Base-by-base conservation (phyloP, 805 yeast genomes). In the Ogataea pini region DNA sequence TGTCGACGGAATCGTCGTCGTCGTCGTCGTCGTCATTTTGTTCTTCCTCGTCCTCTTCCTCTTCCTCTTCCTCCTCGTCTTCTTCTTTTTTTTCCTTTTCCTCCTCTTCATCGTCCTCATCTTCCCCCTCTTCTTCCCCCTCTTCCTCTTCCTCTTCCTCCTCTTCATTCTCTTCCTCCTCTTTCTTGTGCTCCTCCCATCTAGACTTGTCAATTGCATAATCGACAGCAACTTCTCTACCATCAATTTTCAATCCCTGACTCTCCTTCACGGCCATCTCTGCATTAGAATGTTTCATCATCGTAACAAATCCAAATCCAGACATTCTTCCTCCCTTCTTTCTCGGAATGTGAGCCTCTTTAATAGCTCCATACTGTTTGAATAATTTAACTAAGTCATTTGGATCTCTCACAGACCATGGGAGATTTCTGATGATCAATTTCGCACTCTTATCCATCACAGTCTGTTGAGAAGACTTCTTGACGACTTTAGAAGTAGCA, bases 231-330 rank as follows among this genome's bases (percentile, higher is more conserved):
- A 94, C 97, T 54, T 81, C 85, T 68, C 99, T 82, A 2, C 90
- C 97, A 59, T 83, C 89, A 46, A 94, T 87, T 67, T 88, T 82
- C 63, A 91, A 69, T 7, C 86, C 96, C 44, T 74, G 77, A 18
- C 83, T 73, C 28, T 78, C 89, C 58, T 87, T 87, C 29, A 91
- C 82, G 1, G 97, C 98, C 48, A 72, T 75, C 57, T 80, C 84
- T 42, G 99, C 98, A 53, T 85, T 81, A 24, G 79, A 70, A 52
- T 82, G 75, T 60, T 85, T 88, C 61, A 82, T 82, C 96, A 94
- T 86, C 0, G 94, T 86, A 8, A 94, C 90, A 67, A 94, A 94
- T 0, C 90, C 99, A 77, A 92, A 94, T 9, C 99, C 99, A 51
- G 85, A 73, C 94, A 94, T 86, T 64, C 80, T 83, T 13, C 97